Conservation (phyloP, 2,329 filamentous ascomycete genomes). For the Hypomyces rosellus region DNA sequence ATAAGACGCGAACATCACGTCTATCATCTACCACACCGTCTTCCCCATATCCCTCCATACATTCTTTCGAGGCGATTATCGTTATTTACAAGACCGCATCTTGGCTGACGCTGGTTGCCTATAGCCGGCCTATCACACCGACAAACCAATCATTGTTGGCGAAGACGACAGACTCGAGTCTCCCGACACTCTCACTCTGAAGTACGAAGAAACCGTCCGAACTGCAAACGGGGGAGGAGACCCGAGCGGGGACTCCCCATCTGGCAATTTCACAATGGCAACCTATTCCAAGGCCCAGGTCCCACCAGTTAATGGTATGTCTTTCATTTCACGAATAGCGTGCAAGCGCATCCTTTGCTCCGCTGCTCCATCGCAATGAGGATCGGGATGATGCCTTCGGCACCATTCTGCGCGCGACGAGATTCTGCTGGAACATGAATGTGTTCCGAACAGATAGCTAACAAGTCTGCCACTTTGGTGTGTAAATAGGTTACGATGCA, state of each 20-base stretch:
- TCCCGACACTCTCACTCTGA: slow-evolving; percentile 49
- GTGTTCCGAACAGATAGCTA: neutral
- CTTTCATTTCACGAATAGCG: slow-evolving; percentile 6
- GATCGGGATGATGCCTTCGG: no score
- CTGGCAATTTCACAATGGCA: slow-evolving; percentile 33
- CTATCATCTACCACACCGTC: neutral
- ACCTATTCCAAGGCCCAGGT: slow-evolving; percentile 70
- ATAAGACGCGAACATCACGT: neutral
- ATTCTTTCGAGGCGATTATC: no score
- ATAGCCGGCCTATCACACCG: slow-evolving; percentile 48
- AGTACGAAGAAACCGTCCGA: slow-evolving; percentile 50
- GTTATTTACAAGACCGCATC: neutral
- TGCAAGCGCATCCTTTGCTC: slow-evolving; percentile 12
- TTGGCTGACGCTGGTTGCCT: slow-evolving; percentile 18
- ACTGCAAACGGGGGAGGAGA: slow-evolving; percentile 47
- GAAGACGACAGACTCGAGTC: slow-evolving; percentile 51
- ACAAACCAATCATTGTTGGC: slow-evolving; percentile 50
- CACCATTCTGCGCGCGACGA: neutral
- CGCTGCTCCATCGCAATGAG: no score
- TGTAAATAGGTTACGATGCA: slow-evolving; percentile 48
- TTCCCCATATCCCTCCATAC: no score
- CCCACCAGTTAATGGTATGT: slow-evolving; percentile 77
- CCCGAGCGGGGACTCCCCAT: slow-evolving; percentile 52
- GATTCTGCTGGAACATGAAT: neutral
- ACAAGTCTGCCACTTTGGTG: neutral